Base-by-base conservation (phyloP, 2,329 filamentous ascomycete species). In the Fusarium pininemorale region DNA sequence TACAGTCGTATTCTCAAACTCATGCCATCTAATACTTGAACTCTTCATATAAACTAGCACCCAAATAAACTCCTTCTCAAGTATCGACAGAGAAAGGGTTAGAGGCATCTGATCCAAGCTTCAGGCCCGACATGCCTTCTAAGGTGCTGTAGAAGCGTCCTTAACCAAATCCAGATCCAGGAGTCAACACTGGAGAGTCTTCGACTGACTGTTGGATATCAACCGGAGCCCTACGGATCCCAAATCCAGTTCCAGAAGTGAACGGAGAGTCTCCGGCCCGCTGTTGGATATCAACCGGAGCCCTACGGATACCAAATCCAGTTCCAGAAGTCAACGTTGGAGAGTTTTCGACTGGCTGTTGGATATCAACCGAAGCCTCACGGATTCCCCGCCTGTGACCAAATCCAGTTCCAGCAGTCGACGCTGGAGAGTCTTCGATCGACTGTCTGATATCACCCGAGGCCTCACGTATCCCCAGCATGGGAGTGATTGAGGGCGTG, bases 41-140 rank as follows among this genome's bases (percentile, higher is more conserved):
- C 20, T 16, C 26, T 14, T n/a, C 14, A 4, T 41, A n/a, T 16
- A 41, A 28, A 16, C 14, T 28, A 53, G 16, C 6, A 15, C 9
- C 16, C 6, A 6, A 24, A 20, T 6, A 35, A 5, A 6, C 0
- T 7, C 14, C 30, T 14, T 24, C 5, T 13, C n/a, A 26, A 18
- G 8, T 6, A 26, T 16, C 13, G 30, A 7, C n/a, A 10, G 4
- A 13, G 1, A 20, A n/a, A 35, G 18, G 1, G 9, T 5, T 9
- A 15, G 28, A 14, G 30, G 13, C 0, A 35, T 24, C n/a, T 11
- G 2, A 20, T 5, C 7, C 24, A 38, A 3, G 4, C 13, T 13
- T 26, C 6, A 35, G 12, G 30, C 16, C 12, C 12, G 16, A 20
- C 16, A 20, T 15, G 11, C n/a, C 30, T 37, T 53, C 48, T 15